Conservation (phyloP, 768 basidiomycete species). For the Mycena galericulata region DNA sequence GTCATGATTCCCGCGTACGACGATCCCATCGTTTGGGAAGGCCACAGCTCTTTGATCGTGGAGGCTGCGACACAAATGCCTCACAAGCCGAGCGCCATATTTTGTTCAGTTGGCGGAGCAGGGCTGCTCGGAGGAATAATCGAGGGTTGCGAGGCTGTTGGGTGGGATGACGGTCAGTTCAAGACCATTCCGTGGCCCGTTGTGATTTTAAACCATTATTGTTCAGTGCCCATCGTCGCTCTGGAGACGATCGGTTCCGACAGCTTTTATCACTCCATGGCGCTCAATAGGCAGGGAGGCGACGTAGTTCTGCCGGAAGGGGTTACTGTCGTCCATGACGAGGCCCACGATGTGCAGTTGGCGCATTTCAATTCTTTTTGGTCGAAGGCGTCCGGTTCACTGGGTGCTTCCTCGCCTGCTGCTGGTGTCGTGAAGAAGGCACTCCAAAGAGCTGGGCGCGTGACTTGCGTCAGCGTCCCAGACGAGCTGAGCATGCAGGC, state of each 20-base stretch:
- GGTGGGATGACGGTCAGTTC: conserved; percentile 65
- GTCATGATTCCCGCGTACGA: conserved; percentile 82
- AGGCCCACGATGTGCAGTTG: conserved; percentile 59
- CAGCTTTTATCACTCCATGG: conserved; percentile 79
- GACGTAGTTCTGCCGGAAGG: conserved; percentile 53
- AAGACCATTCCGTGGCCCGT: too few relatives aligned
- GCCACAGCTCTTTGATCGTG: conserved; percentile 78
- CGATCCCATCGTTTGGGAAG: conserved; percentile 76
- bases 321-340: conserved; percentile 55
- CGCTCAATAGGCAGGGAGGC: conserved; percentile 61
- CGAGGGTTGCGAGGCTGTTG: conserved; percentile 68
- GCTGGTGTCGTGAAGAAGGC: conserved; percentile 74
- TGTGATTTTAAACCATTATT: background rate
- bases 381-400: conserved; percentile 74
- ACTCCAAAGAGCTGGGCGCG: conserved; percentile 65
- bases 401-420: conserved; percentile 77
- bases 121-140: conserved; percentile 75
- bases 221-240: conserved; percentile 68
- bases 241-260: conserved; percentile 80
- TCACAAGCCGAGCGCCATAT: conserved; percentile 73
- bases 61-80: conserved; percentile 71
- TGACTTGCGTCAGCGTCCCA: conserved; percentile 70
- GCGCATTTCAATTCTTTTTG: conserved; percentile 69
- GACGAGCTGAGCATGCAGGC: conserved; percentile 79
- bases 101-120: conserved; percentile 84